Base-by-base conservation (phyloP, 2,329 filamentous ascomycete genomes). In the Alternaria triticina region DNA sequence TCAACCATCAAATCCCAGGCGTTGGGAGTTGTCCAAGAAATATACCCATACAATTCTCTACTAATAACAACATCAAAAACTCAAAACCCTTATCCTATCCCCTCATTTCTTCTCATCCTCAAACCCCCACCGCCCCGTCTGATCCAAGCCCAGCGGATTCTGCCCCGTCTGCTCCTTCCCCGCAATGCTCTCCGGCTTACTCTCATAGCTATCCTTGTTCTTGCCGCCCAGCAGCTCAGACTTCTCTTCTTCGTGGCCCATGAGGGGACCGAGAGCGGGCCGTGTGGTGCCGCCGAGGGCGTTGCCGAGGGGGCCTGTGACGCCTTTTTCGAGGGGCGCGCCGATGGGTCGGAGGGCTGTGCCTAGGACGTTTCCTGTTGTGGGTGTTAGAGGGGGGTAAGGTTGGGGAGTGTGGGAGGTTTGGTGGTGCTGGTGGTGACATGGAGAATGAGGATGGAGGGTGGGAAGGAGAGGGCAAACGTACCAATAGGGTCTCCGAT, bases 101-200 rank as follows among this genome's bases (percentile, higher is more conserved):
- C 54, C 51, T 56, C 28, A 52, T 44, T 59, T 45, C 45, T 65
- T 57, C 33, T 15, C 33, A 4, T 9, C 7, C 33, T 79, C 74
- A 30, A 81, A 81, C 47, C 77, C 77, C 73, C 74, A 79, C 59
- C 74, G 44, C 20, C 78, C 79, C 10, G 72, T 79, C 67, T 79
- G 69, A 70, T 80, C 77, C 75, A 82, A 54, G 0, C 80, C 80
- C 68, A 82, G 45, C 15, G 79, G 79, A 69, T 82, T 82, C 15
- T 77, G 49, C 20, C 77, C 79, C 49, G 77, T 79, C 75, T 80
- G 79, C 62, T 80, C 73, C 70, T 78, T 79, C 0, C 79, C 79
- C 1, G 71, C 79, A 69, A 82, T 74, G 47, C 70, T 77, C 62
- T 81, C 78, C 17, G 75, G 75, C 59, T 72, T 76, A 27, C 66